Base-by-base conservation (phyloP, 2,329 filamentous ascomycete genomes). In the Verruconis gallopava region DNA sequence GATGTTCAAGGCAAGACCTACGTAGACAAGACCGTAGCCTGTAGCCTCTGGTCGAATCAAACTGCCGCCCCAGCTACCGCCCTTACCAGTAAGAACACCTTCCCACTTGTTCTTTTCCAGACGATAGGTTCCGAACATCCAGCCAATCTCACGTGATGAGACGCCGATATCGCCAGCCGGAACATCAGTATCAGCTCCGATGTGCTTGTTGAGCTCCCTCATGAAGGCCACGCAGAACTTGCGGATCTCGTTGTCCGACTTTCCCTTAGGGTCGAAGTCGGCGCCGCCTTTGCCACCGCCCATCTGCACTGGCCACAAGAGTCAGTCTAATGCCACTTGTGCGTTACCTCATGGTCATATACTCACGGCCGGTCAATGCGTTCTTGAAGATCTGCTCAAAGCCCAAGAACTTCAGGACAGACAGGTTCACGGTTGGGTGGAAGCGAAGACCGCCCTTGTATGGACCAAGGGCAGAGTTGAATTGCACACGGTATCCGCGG, bases 301-400 rank as follows among this genome's bases (percentile, higher is more conserved):
- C 79, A 98, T 95, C 70, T 77, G 85, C 58, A 93, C 78, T 83
- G 43, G 21, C n/a, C n/a, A n/a, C n/a, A n/a, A n/a, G n/a, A n/a
- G n/a, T n/a, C n/a, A n/a, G n/a, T n/a, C n/a, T n/a, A n/a, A n/a
- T n/a, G n/a, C n/a, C n/a, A n/a, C n/a, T n/a, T n/a, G n/a, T n/a
- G n/a, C n/a, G n/a, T n/a, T n/a, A n/a, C n/a, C n/a, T n/a, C n/a
- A n/a, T n/a, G n/a, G n/a, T n/a, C n/a, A n/a, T 12, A 9, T 9
- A 77, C 83, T 72, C 71, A 88, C 82, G 68, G 59, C 91, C 91
- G 48, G 91, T 96, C 53, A 96, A 71, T 52, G 91, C 91, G 84
- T 96, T 96, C 77, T 96, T 96, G 76, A 96, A 96, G 69, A 89
- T 93, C 71, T 96, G 91, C 78, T 98, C 91, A 58, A 96, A 96